phyloP scores from a whole-genome alignment of 2,329 filamentous ascomycete genomes.

The Chaetomiaceae sp. region DNA sequence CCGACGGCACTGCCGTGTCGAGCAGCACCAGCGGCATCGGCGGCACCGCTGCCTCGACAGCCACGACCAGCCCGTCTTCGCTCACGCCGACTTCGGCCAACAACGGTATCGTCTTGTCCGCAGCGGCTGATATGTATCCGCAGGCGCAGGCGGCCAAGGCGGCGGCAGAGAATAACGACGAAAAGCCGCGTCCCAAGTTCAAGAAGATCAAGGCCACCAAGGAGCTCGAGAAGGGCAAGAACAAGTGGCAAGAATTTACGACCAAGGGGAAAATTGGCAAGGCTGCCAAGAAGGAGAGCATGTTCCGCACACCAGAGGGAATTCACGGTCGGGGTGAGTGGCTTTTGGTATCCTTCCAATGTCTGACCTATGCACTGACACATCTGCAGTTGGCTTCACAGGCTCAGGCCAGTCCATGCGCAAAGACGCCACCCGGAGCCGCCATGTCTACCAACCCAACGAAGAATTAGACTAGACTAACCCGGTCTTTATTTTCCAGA shows the following conservation, averaged over 20 bases:
- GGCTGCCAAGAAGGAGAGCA: conserved; percentile 79
- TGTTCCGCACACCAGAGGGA: conserved; percentile 90
- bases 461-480: conserved; percentile 64
- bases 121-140: conserved; percentile 54
- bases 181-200: conserved; percentile 72
- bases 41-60: conserved; percentile 24
- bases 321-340: conserved; percentile 76
- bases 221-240: conserved; percentile 85
- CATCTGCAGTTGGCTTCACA: conserved; percentile 79
- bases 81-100: conserved; percentile 43
- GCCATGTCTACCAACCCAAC: conserved; percentile 78
- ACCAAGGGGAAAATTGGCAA: conserved; percentile 69
- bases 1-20: conserved; percentile 61
- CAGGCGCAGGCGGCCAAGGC: conserved; percentile 48
- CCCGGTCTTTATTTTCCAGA: conserved; percentile 24
- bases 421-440: conserved; percentile 76
- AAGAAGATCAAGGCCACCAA: conserved; percentile 91
- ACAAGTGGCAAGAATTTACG: conserved; percentile 91
- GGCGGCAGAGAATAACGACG: conserved; percentile 56
- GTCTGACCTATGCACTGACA: background rate
- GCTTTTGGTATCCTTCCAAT: background rate
- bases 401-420: conserved; percentile 95
- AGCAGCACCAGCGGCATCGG: conserved; percentile 31
- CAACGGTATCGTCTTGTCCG: conserved; percentile 49
- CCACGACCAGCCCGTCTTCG: conserved; percentile 8